phyloP scores from a whole-genome alignment of 495 filamentous ascomycete genomes.

The Antarctomyces pellizariae region DNA sequence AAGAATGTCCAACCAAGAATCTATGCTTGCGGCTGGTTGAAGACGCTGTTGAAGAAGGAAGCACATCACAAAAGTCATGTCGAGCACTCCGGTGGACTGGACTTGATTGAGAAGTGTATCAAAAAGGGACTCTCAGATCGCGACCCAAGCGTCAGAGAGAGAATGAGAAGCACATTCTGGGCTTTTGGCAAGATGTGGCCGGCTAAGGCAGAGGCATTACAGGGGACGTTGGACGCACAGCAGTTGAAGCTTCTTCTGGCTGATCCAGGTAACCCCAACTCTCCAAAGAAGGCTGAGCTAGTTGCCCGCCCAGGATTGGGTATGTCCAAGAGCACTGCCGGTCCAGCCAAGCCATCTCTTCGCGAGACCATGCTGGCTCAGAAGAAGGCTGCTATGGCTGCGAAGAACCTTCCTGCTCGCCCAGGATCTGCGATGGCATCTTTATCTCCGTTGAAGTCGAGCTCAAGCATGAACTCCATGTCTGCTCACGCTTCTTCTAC shows the following conservation, averaged over 20 bases:
- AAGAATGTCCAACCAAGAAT: conserved; percentile 73
- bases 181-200: conserved; percentile 55
- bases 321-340: conserved; percentile 30
- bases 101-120: conserved; percentile 66
- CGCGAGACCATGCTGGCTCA: conserved; percentile 64
- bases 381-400: conserved; percentile 39
- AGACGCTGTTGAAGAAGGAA: conserved; percentile 56
- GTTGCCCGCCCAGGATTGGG: conserved; percentile 26
- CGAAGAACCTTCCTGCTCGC: conserved; percentile 36
- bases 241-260: conserved; percentile 55
- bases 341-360: conserved; percentile 33
- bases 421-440: conserved; percentile 54
- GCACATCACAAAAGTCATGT: conserved; percentile 53
- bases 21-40: conserved; percentile 65
- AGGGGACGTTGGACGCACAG: conserved; percentile 48
- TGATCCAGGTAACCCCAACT: conserved; percentile 57
- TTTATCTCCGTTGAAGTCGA: conserved; percentile 31
- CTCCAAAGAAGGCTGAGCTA: conserved; percentile 26
- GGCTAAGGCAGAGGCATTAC: conserved; percentile 51
- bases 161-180: conserved; percentile 71
- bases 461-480: conserved; percentile 18
- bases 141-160: conserved; percentile 68
- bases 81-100: conserved; percentile 62
- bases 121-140: conserved; percentile 68
- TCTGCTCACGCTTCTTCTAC: conserved; percentile 17